Evolutionary conservation across 495 filamentous ascomycete species (phyloP), one percentile per base, ranked within the genome.

Genomic region (Penicillium steckii): DNA sequence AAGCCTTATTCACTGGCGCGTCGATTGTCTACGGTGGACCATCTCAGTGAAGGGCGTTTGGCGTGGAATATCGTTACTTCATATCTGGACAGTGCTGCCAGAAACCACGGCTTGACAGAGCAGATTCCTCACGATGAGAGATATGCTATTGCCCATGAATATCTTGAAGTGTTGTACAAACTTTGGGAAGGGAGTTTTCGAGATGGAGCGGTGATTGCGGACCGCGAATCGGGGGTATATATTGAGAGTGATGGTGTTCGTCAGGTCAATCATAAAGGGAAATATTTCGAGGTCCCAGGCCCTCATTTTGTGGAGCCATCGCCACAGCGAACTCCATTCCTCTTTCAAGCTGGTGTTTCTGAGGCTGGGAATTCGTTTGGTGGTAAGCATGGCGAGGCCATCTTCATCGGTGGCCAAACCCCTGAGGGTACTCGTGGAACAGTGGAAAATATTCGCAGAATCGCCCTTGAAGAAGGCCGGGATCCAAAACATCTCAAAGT

Each of bases 11-110:
- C 80, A 22, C 70, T 85, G 3, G 80, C 82, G 0, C 71, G 80
- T 23, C 68, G 81, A 32, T 64, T 85, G 27, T 78, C 78, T 0
- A 86, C 82, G 0, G 68, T 84, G 7, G 83, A 85, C 48, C 80
- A 85, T 63, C 69, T 85, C 21, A 80, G 75, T 26, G 74, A 79
- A 37, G 82, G 81, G 25, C 68, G 80, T 35, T 49, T 81, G 37
- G 78, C 76, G 29, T 82, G 80, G 81, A 83, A 84, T 60, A 77
- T 85, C 29, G 82, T 85, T 4, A 84, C 80, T 0, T 78, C 77
- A 26, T 84, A 84, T 56, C 65, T 84, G 9, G 79, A 84, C 57
- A 78, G 74, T 37, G 80, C 81, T 1, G 81, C 82, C 0, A 66
- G 69, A 26, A 84, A 84, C 65, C 53, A 83, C 24, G 76, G 77